Conservation (phyloP, 345 rosid species). For the Cardiospermum halicacabum region DNA sequence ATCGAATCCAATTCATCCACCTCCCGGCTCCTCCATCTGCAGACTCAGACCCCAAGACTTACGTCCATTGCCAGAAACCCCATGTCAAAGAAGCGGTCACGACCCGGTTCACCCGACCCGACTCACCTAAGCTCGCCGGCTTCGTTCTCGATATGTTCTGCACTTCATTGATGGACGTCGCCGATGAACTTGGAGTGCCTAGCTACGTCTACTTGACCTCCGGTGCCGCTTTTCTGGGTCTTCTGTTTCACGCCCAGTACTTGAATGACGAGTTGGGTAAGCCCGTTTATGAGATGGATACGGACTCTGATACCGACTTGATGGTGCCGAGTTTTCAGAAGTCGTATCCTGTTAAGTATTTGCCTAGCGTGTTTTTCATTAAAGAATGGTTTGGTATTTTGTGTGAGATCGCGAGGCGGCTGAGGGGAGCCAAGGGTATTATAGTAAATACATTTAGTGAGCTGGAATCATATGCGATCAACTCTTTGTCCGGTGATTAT, state of each 20-base stretch:
- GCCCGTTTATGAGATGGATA: conserved; percentile 12
- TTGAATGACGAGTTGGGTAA: conserved; percentile 15
- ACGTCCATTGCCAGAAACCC: conserved; percentile 26
- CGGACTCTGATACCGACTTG: conserved; percentile 24
- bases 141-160: conserved; percentile 55
- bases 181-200: conserved; percentile 38
- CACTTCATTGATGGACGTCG: conserved; percentile 42
- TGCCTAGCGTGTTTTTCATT: conserved; percentile 18
- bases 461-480: conserved; percentile 30
- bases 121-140: conserved; percentile 36
- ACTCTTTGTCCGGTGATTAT: conserved; percentile 12
- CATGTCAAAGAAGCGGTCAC: conserved; percentile 28
- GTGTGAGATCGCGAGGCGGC: conserved; percentile 17
- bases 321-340: background rate
- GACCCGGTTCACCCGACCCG: conserved; percentile 4
- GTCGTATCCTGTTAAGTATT: background rate
- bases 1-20: conserved; percentile 30
- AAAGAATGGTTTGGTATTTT: conserved; percentile 2
- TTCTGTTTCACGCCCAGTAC: conserved; percentile 12
- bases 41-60: background rate
- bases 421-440: conserved; percentile 30
- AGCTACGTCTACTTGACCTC: conserved; percentile 24
- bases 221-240: conserved; percentile 35
- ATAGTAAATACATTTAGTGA: conserved; percentile 33
- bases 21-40: conserved; percentile 14